Conservation (phyloP, 139 green algal species). For the Zygnema cylindricum region DNA sequence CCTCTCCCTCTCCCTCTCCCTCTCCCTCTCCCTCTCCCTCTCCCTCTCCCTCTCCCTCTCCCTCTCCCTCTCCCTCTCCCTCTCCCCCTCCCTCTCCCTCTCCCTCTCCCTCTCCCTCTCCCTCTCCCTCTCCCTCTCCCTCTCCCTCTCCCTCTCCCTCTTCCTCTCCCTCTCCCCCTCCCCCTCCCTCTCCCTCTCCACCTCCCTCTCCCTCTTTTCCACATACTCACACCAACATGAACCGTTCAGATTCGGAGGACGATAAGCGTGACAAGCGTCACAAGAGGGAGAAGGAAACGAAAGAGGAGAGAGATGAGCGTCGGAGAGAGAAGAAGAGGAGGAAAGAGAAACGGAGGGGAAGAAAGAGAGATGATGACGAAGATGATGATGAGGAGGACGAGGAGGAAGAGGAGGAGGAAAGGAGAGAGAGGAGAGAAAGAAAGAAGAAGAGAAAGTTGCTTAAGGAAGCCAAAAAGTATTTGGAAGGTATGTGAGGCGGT, state of each 20-base stretch:
- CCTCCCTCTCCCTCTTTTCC: not conserved
- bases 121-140: not conserved
- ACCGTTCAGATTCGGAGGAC: not conserved
- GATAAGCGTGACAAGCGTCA: not conserved
- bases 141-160: not conserved
- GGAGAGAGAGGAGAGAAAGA: not conserved
- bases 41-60: too few relatives aligned
- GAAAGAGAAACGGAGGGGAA: constrained; percentile 13
- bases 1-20: not conserved
- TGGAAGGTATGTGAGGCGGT: too few relatives aligned
- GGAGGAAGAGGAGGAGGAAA: not conserved
- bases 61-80: too few relatives aligned
- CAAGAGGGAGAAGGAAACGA: not conserved
- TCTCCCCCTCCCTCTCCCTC: not conserved
- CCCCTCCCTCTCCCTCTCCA: constrained; percentile 6
- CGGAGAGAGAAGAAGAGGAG: not conserved
- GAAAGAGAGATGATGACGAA: constrained; percentile 22
- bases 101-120: not conserved
- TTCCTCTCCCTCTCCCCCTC: not conserved
- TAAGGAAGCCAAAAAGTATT: constrained; percentile 44
- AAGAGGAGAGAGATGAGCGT: not conserved
- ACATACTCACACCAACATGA: not conserved
- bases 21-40: too few relatives aligned
- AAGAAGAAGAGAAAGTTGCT: constrained; percentile 13
- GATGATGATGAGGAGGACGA: constrained; percentile 9